These are phyloP conservation scores for Lactarius hatsudake DNA, from an alignment of 768 basidiomycete genomes.

Conservation along the genomic window DNA sequence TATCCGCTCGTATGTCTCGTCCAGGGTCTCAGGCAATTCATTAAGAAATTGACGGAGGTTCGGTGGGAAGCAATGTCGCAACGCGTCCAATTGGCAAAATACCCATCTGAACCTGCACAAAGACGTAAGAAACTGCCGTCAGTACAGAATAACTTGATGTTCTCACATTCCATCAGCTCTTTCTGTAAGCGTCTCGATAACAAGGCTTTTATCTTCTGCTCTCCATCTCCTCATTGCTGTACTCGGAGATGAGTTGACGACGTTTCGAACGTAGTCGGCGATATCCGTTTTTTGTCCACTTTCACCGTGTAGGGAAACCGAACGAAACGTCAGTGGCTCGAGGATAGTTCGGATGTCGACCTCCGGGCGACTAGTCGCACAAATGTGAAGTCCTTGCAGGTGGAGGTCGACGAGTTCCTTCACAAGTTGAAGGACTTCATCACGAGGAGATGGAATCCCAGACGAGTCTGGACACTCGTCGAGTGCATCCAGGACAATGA, in stretches of 20 bases:
- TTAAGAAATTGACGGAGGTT: neutral
- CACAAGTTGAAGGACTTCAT: neutral
- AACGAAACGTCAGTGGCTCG: neutral
- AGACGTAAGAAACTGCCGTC: neutral
- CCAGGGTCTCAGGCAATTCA: neutral
- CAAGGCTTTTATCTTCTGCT: neutral
- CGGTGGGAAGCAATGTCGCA: neutral
- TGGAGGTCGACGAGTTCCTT: neutral
- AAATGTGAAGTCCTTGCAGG: neutral
- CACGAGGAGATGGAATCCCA: neutral
- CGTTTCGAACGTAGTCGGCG: neutral
- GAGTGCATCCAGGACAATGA: neutral
- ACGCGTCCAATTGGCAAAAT: neutral
- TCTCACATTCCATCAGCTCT: neutral
- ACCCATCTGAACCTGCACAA: neutral
- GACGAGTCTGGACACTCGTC: neutral
- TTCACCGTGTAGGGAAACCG: neutral
- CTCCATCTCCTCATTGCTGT: neutral
- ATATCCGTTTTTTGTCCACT: neutral
- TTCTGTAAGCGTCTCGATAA: neutral
- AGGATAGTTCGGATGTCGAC: neutral
- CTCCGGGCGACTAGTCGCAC: neutral
- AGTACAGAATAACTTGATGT: neutral
- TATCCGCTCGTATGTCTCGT: neutral
- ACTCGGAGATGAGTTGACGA: neutral